Evolutionary conservation across 1,139 yeast species (phyloP), one percentile per base, ranked within the genome.

Genomic region (Yamadazyma membranifaciens): DNA sequence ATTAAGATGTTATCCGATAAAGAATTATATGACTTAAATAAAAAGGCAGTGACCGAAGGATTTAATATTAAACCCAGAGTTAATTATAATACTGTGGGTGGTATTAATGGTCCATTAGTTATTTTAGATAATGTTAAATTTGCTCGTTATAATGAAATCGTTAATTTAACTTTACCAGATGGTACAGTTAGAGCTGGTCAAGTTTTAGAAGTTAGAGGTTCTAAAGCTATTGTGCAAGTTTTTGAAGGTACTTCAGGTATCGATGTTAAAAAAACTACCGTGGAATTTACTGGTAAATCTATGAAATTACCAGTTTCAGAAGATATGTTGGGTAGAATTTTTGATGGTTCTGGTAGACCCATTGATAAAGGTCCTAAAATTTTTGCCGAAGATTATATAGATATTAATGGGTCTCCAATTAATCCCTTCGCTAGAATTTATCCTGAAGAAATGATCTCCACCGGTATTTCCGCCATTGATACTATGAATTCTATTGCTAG

Each of bases 401-500:
- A 92, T 66, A 94, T 92, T 61, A 92, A 92, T 64, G 99, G 99
- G 46, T 89, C 98, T 33, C 98, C 99, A 58, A 92, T 92, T 65
- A 92, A 92, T 63, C 99, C 99, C 39, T 92, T 71, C 65, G 95
- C 97, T 38, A 94, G 99, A 74, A 92, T 92, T 55, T 92, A 94
- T 63, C 99, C 99, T 17, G 98, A 92, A 74, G 99, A 92, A 75
- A 92, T 92, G 98, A 92, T 92, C 58, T 89, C 97, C 42, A 92
- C 98, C 22, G 99, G 99, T 79, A 78, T 92, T 52, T 89, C 97
- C 37, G 96, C 98, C 37, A 94, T 92, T 60, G 99, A 92, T 67
- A 91, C 98, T 45, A 92, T 94, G 98, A 94, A 92, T 70, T 91
- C 98, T 33, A 92, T 92, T 77, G 99, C 99, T 47, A 87, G 99